Base-by-base conservation (phyloP, 75 land plant genomes). In the Picea sitchensis region DNA sequence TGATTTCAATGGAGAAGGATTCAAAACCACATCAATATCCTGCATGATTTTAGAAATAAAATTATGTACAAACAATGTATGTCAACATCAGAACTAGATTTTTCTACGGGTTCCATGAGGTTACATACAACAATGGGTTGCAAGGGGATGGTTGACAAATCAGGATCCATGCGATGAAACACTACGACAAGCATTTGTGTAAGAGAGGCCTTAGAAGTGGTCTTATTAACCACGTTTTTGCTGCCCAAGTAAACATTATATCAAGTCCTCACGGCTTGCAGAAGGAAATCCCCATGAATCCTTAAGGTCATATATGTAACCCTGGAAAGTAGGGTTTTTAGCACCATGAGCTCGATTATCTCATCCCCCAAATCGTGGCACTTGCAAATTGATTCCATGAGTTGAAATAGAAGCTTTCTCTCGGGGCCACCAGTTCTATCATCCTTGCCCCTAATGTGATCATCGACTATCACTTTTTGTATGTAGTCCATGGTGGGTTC, bases 131-230 rank as follows among this genome's bases (percentile, higher is more conserved):
- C 98, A 84, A 98, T 98, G 9, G 99, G 96, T 78, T 93, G 96
- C 41, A 98, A 84, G 4, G 93, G 94, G 14, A 95, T 98, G 14
- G 96, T 98, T 6, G 96, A 92, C 4, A 93, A 93, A 80, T 98
- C 98, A 0, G 98, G 98, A 86, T 95, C 99, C 99, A 98, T 98
- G 17, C 98, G 78, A 58, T 96, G 75, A 79, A 98, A 98, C 65
- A 98, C 99, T 58, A 98, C 95, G 68, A 98, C 98, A 64, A 98
- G 86, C 99, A 98, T 95, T 82, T 98, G 99, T 18, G 90, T 90
- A 75, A 98, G 83, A 0, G 99, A 93, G 3, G 99, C 99, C 85
- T 98, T 98, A 0, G 99, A 98, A 2, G 99, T 98, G 31, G 96
- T 88, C 86, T 98, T 96, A 86, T 98, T 98, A 3, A 98, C 98